phyloP scores from a whole-genome alignment of 441 rosid species.

The Pelargonium fulgidum region DNA sequence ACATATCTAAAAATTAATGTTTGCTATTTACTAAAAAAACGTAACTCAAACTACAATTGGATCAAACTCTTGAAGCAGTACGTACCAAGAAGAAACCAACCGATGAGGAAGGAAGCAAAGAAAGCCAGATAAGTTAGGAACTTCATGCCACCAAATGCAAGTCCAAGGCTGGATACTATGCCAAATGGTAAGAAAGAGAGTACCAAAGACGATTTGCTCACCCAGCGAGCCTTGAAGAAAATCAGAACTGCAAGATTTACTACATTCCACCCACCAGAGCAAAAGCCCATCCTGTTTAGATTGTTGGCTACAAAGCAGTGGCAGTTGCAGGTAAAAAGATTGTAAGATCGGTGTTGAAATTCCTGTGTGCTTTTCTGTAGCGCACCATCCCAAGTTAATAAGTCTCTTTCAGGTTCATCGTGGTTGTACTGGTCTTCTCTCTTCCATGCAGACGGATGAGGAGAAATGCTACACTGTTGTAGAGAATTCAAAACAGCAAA shows the following conservation, averaged over 20 bases:
- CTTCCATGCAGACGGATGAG: conserved; percentile 26
- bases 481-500: conserved; percentile 11
- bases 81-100: conserved; percentile 57
- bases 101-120: conserved; percentile 37
- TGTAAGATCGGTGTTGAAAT: conserved; percentile 55
- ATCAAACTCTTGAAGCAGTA: conserved; percentile 57
- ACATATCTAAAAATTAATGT: too few relatives aligned
- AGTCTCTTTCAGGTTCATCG: conserved; percentile 29
- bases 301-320: conserved; percentile 70
- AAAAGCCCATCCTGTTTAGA: conserved; percentile 50
- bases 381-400: conserved; percentile 50
- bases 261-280: conserved; percentile 60
- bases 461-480: conserved; percentile 40
- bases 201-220: conserved; percentile 36
- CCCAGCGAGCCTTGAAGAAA: conserved; percentile 54
- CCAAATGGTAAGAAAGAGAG: conserved; percentile 41
- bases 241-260: conserved; percentile 53
- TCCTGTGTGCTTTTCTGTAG: conserved; percentile 48
- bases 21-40: not conserved
- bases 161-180: conserved; percentile 37
- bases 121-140: conserved; percentile 35
- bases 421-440: conserved; percentile 28
- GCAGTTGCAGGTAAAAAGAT: conserved; percentile 64
- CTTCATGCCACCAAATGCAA: conserved; percentile 44
- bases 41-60: conserved; percentile 39